Evolutionary conservation across 352 stramenopile species (phyloP).

Genomic region (Phytopythium aichiense): DNA sequence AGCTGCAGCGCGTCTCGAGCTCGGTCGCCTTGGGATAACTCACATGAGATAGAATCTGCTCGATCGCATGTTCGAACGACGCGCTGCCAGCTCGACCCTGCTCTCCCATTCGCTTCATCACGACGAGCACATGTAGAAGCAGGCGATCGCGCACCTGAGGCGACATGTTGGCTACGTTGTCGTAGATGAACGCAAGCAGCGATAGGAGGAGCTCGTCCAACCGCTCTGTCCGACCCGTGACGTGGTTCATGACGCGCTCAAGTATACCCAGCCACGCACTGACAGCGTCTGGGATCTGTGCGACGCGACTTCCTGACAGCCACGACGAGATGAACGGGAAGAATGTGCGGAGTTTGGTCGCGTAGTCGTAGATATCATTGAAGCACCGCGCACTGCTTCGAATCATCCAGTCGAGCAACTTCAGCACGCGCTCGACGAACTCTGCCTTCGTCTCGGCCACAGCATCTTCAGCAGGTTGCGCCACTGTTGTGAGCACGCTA

Average conservation of each 20-base stretch:
- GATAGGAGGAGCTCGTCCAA: slow-evolving; percentile 35
- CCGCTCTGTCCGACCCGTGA: neutral
- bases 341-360: slow-evolving; percentile 22
- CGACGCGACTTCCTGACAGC: neutral
- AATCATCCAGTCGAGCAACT: slow-evolving; percentile 29
- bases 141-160: slow-evolving; percentile 36
- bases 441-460: neutral
- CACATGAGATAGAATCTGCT: slow-evolving; percentile 47
- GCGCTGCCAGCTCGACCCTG: slow-evolving; percentile 35
- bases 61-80: slow-evolving; percentile 53
- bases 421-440: slow-evolving; percentile 22
- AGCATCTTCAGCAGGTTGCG: neutral
- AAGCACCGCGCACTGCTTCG: slow-evolving; percentile 22
- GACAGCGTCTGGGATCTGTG: neutral
- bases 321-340: slow-evolving; percentile 4
- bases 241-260: neutral
- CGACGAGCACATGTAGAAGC: slow-evolving; percentile 43
- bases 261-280: neutral
- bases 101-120: slow-evolving; percentile 55
- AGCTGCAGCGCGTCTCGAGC: slow-evolving; percentile 38
- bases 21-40: slow-evolving; percentile 19
- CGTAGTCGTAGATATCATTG: slow-evolving; percentile 21
- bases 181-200: slow-evolving; percentile 39
- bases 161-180: slow-evolving; percentile 28
- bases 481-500: slow-evolving; percentile 23